These are phyloP conservation scores for Botrytis fragariae DNA, from an alignment of 2,329 filamentous ascomycete genomes.

Conservation along the genomic window DNA sequence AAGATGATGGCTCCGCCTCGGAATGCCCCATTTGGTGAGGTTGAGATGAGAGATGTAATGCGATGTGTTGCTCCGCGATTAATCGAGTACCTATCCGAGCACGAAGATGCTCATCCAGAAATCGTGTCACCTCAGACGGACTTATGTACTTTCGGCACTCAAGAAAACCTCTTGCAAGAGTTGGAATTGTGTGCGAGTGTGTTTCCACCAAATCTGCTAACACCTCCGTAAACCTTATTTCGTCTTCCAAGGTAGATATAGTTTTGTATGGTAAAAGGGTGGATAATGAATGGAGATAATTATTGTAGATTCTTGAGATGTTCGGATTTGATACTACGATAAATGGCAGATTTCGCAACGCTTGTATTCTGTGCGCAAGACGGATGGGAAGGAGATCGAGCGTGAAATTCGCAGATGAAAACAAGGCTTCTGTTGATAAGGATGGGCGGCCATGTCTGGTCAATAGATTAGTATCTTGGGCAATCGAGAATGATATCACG, in stretches of 20 bases:
- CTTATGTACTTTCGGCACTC: constrained; percentile 91
- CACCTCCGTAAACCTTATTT: constrained; percentile 86
- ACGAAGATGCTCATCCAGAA: constrained; percentile 89
- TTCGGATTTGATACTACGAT: constrained; percentile 98
- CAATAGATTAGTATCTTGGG: no score
- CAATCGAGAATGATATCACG: constrained; percentile 26
- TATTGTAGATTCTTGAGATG: constrained; percentile 90
- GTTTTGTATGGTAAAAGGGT: constrained; percentile 77
- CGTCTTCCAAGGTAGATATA: constrained; percentile 78
- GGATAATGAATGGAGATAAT: constrained; percentile 90
- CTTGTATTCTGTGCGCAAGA: constrained; percentile 89
- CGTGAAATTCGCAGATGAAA: constrained; percentile 93
- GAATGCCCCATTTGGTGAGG: constrained; percentile 62
- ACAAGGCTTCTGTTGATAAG: constrained; percentile 73
- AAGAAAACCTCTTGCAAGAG: constrained; percentile 86
- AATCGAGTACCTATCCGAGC: constrained; percentile 91
- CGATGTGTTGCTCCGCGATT: constrained; percentile 95
- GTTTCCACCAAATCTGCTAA: constrained; percentile 95
- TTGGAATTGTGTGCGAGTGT: constrained; percentile 90
- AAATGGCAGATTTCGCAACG: constrained; percentile 88
- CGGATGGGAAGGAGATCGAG: constrained; percentile 88
- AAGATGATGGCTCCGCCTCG: constrained; percentile 48
- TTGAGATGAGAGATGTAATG: constrained; percentile 73
- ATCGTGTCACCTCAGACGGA: constrained; percentile 77
- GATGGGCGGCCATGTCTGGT: constrained; percentile 74